Evolutionary conservation across 257 asterid species (phyloP), one percentile per base, ranked within the genome.

Genomic region (Solanum sitiens): DNA sequence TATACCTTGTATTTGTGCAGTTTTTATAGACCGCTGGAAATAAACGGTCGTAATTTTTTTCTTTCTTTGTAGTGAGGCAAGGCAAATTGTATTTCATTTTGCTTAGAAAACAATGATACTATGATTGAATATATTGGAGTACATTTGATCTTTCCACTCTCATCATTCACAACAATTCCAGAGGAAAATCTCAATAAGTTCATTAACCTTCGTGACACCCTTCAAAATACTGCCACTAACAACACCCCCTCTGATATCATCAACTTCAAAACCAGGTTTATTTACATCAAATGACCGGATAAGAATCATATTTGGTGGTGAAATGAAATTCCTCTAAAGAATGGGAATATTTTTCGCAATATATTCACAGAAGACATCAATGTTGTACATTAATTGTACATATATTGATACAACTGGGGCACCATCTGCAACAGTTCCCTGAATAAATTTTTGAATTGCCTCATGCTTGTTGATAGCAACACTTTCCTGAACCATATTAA

Each of bases 221-320:
- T 97, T 94, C 84, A 97, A 93, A 87, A 97, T 97, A 88, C 98
- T 95, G 53, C 99, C 99, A 91, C 99, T 98, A 87, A 98, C 99
- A 90, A 97, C 98, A 86, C 99, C 99, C 90, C 99, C 98, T 91
- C 87, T 92, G 61, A 97, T 95, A 32, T 97, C 98, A 94, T 97
- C 98, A 83, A 97, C 98, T 92, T 97, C 99, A 83, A 93, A 97
- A 18, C 99, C 99, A 86, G 98, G 99, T 91, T 95, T 97, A 88
- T 97, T 97, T 85, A 97, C 99, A 77, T 97, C 98, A 86, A 97
- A 97, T 77, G 99, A 97, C 87, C 99, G 94, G 90, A 97, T 97
- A 47, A 97, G 98, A 89, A 97, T 97, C 99, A 97, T 95, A 90
- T 95, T 95, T 53, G 99, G 99, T 1, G 99, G 98, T n/a, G 97